Percentiles rank a stretch among this genome's conserved stretches.
These are phyloP conservation scores for Komagataella mondaviorum DNA, from an alignment of 805 yeast species.

Conservation along the genomic window DNA sequence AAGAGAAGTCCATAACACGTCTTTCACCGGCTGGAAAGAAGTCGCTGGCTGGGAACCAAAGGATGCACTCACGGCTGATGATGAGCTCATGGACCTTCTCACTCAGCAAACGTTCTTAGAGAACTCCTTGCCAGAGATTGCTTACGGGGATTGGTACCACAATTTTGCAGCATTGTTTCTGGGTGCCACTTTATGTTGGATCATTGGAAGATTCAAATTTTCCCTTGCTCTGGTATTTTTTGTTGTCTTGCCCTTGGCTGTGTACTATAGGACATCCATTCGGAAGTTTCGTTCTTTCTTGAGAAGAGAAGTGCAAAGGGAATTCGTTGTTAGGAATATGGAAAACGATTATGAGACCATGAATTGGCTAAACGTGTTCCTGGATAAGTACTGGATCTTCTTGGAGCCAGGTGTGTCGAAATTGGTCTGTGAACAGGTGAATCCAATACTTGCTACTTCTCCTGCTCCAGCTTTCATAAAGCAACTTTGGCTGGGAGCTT, in stretches of 20 bases:
- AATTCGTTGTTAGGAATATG: constrained; percentile 63
- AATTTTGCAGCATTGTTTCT: constrained; percentile 57
- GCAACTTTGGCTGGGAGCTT: constrained; percentile 71
- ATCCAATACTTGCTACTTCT: constrained; percentile 67
- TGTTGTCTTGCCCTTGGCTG: constrained; percentile 43
- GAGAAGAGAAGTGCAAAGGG: constrained; percentile 77
- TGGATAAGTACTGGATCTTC: constrained; percentile 85
- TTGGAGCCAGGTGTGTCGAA: constrained; percentile 84
- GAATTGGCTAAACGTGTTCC: constrained; percentile 88
- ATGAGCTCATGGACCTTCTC: constrained; percentile 58
- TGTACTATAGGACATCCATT: constrained; percentile 73
- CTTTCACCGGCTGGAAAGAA: constrained; percentile 89
- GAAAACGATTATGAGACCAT: constrained; percentile 86
- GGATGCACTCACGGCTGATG: constrained; percentile 52
- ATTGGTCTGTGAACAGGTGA: constrained; percentile 74
- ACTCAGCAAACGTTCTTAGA: constrained; percentile 65
- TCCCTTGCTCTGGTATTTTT: constrained; percentile 74
- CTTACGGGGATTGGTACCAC: constrained; percentile 96
- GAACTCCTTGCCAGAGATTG: constrained; percentile 55
- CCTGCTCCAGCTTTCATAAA: constrained; percentile 77
- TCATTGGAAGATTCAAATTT: constrained; percentile 64
- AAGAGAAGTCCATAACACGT: constrained; percentile 43
- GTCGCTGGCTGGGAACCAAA: constrained; percentile 76
- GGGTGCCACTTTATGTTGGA: constrained; percentile 64
- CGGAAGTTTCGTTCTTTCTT: constrained; percentile 63